Evolutionary conservation across 441 rosid species (phyloP).

Genomic region (Lepidium campestre): DNA sequence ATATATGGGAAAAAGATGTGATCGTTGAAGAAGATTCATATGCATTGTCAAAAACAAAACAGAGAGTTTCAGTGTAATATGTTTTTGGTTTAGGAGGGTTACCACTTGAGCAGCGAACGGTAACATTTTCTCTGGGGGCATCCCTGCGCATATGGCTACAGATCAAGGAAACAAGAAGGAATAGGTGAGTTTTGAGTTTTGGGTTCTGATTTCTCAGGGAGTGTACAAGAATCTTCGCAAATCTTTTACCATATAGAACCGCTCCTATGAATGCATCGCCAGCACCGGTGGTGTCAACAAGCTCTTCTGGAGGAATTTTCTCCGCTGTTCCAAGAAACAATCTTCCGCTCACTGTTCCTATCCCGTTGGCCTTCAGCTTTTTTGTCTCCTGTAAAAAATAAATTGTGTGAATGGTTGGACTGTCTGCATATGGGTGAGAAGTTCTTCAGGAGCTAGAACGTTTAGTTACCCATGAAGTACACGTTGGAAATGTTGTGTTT

Average conservation of each 20-base stretch:
- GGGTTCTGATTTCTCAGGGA: neutral
- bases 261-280: slow-evolving; percentile 95
- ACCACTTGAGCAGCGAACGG: slow-evolving; percentile 75
- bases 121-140: slow-evolving; percentile 77
- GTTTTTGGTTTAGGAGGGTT: slow-evolving; percentile 1
- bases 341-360: slow-evolving; percentile 62
- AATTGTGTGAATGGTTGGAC: neutral
- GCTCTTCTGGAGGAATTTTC: slow-evolving; percentile 72
- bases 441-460: neutral
- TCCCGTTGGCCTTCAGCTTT: slow-evolving; percentile 50
- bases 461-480: slow-evolving; percentile 52
- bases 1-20: neutral
- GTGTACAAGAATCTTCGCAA: neutral
- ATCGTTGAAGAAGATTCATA: neutral
- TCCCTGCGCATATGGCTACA: slow-evolving; percentile 55
- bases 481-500: slow-evolving; percentile 41
- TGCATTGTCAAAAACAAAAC: neutral
- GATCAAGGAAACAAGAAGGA: slow-evolving; percentile 1
- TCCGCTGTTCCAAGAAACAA: slow-evolving; percentile 71
- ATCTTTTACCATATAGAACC: slow-evolving; percentile 54
- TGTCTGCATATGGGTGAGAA: neutral
- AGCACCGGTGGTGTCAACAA: slow-evolving; percentile 88
- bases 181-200: neutral
- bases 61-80: neutral
- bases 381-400: slow-evolving; percentile 33